Evolutionary conservation across 1,284 basidiomycete species (phyloP).

Genomic region (Rhodotorula sp.): DNA sequence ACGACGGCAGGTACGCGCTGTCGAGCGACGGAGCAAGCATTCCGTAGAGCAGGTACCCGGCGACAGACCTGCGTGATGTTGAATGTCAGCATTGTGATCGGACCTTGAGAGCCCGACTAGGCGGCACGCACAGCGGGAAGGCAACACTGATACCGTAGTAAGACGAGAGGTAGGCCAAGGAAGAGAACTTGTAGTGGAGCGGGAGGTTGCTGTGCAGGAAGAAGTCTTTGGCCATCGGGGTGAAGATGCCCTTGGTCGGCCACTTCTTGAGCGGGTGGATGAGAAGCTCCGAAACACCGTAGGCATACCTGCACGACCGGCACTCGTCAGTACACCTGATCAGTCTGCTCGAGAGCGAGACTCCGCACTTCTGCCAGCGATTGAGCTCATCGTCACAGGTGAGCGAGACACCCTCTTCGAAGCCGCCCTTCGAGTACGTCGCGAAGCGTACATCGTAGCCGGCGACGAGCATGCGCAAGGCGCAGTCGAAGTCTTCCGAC

Average conservation of each 20-base stretch:
- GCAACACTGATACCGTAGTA: constrained; percentile 79
- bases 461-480: constrained; percentile 20
- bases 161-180: constrained; percentile 71
- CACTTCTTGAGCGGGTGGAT: constrained; percentile 30
- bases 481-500: constrained; percentile 61
- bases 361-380: constrained; percentile 28
- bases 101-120: background rate
- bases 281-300: constrained; percentile 59
- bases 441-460: constrained; percentile 80
- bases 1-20: constrained; percentile 21
- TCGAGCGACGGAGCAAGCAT: constrained; percentile 27
- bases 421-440: constrained; percentile 73
- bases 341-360: too few relatives aligned
- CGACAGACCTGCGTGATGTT: background rate
- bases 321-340: constrained; percentile 65
- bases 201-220: constrained; percentile 51
- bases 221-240: constrained; percentile 28
- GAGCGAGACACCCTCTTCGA: constrained; percentile 84
- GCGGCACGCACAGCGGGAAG: constrained; percentile 2
- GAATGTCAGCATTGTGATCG: background rate
- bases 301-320: constrained; percentile 59
- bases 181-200: constrained; percentile 72
- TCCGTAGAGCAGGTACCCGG: constrained; percentile 27
- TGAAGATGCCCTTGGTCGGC: constrained; percentile 22
- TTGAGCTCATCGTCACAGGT: constrained; percentile 53